Evolutionary conservation across 345 rosid genomes (phyloP), one percentile per base, ranked within the genome.

Genomic region (Hypericum perforatum): DNA sequence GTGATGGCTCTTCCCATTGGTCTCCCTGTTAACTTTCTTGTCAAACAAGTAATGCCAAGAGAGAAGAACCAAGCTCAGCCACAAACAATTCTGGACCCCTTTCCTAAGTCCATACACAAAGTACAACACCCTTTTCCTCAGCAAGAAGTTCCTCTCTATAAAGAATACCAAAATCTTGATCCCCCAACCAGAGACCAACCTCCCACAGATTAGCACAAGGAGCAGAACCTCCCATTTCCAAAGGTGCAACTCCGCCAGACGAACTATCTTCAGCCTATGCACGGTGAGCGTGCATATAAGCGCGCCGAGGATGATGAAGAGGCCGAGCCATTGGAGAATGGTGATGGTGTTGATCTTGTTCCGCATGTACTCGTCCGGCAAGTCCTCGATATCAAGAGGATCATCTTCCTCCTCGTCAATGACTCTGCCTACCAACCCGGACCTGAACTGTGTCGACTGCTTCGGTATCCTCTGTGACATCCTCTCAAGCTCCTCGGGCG

Each of bases 171-270:
- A 63, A 11, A 92, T 40, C 22, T 77, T 64, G 41, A 88, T 88
- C 43, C 88, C 96, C 96, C 96, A 92, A 11, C 96, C 95, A 0
- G 98, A 88, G 9, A 92, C 82, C 44, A 92, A 43, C 40, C 96
- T 69, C 6, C 94, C 98, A 47, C 94, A 87, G 36, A 92, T 85
- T 65, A 92, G 70, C 51, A 92, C 94, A 11, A 85, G 57, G 45
- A 85, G 36, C 62, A 87, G 61, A 3, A 85, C 86, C 63, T 79
- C 80, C 98, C 98, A 92, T 74, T 83, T 88, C 96, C 95, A 88
- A 5, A 92, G 48, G 46, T 60, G 56, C n/a, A 92, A 87, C 14
- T 78, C 47, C 84, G 87, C 76, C 9, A 85, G 6, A 0, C 45
- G 47, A 4, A 43, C 37, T 39, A 62, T 12, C 57, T 66, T 81